Evolutionary conservation across 164 flowering plant genomes (phyloP), one percentile per base, ranked within the genome.

Genomic region (Paratinospora sagittata): DNA sequence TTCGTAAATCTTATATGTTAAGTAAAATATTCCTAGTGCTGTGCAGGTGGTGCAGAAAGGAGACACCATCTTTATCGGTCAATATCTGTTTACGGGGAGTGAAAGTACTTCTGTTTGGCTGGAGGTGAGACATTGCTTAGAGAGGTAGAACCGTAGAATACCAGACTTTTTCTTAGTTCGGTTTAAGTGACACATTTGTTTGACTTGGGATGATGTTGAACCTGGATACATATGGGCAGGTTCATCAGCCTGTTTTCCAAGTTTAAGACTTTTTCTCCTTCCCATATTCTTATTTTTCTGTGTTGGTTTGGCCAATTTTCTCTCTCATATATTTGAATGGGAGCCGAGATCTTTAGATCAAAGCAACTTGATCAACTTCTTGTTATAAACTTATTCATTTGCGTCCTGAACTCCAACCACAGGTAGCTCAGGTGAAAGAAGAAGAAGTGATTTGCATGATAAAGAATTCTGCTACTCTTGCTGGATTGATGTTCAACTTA

Each of bases 31-130:
- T 16, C 55, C 68, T 55, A 67, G 63, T n/a, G 62, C 11, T 78
- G 76, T 84, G 72, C 90, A 93, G 98, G 83, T 90, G 37, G 97
- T 93, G 75, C 87, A 85, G 82, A 82, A 81, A 70, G 97, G 98
- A 66, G 97, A 90, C 76, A 94, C 97, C 72, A 92, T 94, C 65
- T 94, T 94, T 78, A 58, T 94, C 69, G 98, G 98, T 61, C 93
- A 92, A 69, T 94, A 94, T 78, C 80, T 94, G 69, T 94, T 95
- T 79, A 95, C 99, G 16, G 99, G 99, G 75, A 95, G 98, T 84
- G 99, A 95, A 81, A 91, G 92, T 41, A 94, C 98, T 61, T 94
- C 98, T 71, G 98, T 89, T 43, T 94, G 98, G 98, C 73, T 94
- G 78, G 97, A 94, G 97, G 98, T 94, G 80, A 77, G 80, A n/a